A percentile compares a stretch with the other conserved stretches of the same genome.
Evolutionary conservation across 352 stramenopile genomes (phyloP).

Genomic region (Phytophthora meadii): DNA sequence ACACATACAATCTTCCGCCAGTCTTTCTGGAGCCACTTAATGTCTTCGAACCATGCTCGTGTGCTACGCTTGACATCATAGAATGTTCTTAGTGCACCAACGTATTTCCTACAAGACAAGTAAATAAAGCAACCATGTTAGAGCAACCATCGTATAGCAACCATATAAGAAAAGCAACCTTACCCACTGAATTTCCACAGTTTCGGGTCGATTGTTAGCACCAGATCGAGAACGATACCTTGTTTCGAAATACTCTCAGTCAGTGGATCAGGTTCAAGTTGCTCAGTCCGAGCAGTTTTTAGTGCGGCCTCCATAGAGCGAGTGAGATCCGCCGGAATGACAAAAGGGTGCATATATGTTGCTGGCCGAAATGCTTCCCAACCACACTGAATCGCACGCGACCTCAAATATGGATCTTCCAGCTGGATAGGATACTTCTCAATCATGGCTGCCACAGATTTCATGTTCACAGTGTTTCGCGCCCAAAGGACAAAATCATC

Average conservation of each 20-base stretch:
- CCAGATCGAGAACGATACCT: constrained; percentile 8
- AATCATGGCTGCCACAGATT: constrained; percentile 12
- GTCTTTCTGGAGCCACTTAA: no score
- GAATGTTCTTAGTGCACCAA: no score
- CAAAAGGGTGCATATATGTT: constrained; percentile 11
- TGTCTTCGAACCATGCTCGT: no score
- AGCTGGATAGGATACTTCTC: constrained; percentile 8
- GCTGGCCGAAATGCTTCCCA: constrained; percentile 1
- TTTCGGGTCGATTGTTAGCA: constrained; percentile 5
- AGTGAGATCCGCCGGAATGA: constrained; percentile 4
- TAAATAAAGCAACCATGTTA: not conserved
- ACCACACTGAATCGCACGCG: not conserved
- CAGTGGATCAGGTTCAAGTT: not conserved
- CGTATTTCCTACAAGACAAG: no score
- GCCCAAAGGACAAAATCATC: constrained; percentile 9
- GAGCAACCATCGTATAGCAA: constrained; percentile 6
- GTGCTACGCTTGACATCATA: no score
- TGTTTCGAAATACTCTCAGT: not conserved
- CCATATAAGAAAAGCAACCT: constrained; percentile 2
- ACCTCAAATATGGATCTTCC: constrained; percentile 11
- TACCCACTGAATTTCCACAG: constrained; percentile 17
- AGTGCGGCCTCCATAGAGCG: constrained; percentile 7
- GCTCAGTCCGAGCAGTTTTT: not conserved
- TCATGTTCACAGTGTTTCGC: constrained; percentile 5
- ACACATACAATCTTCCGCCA: no score